Conservation (phyloP, 805 yeast species). For the Dipodascopsis tothii region DNA sequence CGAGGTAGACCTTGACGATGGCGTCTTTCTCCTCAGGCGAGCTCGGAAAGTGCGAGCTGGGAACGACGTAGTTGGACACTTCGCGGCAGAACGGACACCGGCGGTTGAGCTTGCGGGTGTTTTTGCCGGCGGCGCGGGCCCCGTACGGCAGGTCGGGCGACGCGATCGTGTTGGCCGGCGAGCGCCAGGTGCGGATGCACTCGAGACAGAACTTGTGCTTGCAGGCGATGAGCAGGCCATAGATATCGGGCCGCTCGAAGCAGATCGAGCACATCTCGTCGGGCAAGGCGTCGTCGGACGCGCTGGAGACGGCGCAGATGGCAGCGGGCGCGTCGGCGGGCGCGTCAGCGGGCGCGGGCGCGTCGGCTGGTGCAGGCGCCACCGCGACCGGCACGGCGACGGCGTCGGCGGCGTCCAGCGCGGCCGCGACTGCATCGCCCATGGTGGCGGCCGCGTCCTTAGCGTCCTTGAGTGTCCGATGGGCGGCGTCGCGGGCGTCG, state of each 20-base stretch:
- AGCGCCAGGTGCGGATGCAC: slow-evolving; percentile 15
- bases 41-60: slow-evolving; percentile 10
- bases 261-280: slow-evolving; percentile 11
- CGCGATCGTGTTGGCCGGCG: neutral
- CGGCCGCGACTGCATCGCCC: too few species aligned
- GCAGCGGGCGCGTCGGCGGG: too few species aligned
- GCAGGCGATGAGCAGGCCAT: slow-evolving; percentile 11
- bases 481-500: too few species aligned
- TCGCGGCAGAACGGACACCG: slow-evolving; percentile 18
- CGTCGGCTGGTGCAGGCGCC: too few species aligned
- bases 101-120: slow-evolving; percentile 2
- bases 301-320: too few species aligned
- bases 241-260: slow-evolving; percentile 10
- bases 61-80: slow-evolving; percentile 15
- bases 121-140: neutral
- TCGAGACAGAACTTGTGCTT: slow-evolving; percentile 13
- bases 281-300: too few species aligned
- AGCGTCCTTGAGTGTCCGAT: too few species aligned
- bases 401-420: too few species aligned
- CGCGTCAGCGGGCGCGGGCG: too few species aligned
- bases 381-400: too few species aligned
- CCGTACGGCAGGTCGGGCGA: neutral
- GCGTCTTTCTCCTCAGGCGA: slow-evolving; percentile 1
- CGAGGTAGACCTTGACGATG: slow-evolving; percentile 7
- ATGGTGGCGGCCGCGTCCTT: too few species aligned